Evolutionary conservation across 345 rosid species (phyloP).

Genomic region (Zanthoxylum bungeanum): DNA sequence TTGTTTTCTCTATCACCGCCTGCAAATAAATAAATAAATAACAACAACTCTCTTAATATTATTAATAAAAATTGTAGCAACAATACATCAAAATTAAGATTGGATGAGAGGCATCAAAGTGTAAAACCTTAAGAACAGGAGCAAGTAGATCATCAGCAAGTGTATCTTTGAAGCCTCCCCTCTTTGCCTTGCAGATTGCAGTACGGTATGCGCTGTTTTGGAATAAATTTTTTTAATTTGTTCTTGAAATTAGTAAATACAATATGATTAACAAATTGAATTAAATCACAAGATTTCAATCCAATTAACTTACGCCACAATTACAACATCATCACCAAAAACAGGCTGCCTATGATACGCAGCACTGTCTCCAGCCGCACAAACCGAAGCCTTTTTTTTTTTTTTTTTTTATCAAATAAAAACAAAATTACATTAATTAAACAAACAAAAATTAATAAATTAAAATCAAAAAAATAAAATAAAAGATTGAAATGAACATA

Average conservation of each 20-base stretch:
- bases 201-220: conserved; percentile 79
- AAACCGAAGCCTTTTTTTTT: conserved; percentile 67
- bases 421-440: background rate
- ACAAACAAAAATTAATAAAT: background rate
- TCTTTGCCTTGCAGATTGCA: conserved; percentile 81
- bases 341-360: conserved; percentile 66
- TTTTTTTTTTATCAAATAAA: background rate
- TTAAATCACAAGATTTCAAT: background rate
- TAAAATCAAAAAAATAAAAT: background rate
- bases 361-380: conserved; percentile 61
- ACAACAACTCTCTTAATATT: no score
- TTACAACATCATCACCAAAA: conserved; percentile 81
- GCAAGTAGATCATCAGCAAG: conserved; percentile 81
- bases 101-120: background rate
- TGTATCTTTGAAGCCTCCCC: conserved; percentile 96
- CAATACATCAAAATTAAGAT: background rate
- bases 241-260: no score
- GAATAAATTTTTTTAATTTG: background rate
- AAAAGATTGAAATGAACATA: conserved; percentile 24
- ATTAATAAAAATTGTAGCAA: background rate
- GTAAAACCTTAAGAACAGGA: conserved; percentile 81
- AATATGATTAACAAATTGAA: background rate
- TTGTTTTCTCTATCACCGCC: conserved; percentile 75
- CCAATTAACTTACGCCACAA: conserved; percentile 72
- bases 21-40: no score